phyloP scores from a whole-genome alignment of 1,284 basidiomycete species.

The Pyrrhoderma lamaoense region DNA sequence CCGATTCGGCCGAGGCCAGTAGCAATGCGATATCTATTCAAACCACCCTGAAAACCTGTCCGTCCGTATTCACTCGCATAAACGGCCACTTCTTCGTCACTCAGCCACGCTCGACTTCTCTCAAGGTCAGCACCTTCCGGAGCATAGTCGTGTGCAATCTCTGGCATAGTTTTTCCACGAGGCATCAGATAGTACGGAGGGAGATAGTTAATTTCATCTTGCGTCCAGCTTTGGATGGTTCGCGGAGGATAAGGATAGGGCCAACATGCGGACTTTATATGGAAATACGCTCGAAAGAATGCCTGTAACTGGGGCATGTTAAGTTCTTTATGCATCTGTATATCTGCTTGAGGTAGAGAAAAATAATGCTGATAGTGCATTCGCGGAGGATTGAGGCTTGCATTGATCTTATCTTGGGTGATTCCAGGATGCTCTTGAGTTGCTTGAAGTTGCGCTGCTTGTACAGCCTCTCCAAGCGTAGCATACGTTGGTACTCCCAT shows the following conservation, averaged over 20 bases:
- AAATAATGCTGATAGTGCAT: constrained; percentile 54
- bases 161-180: constrained; percentile 42
- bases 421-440: constrained; percentile 17
- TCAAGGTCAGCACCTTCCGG: constrained; percentile 6
- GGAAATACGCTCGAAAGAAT: constrained; percentile 52
- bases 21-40: constrained; percentile 46
- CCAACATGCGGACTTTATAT: constrained; percentile 55
- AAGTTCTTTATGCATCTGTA: constrained; percentile 31
- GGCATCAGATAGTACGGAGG: constrained; percentile 64
- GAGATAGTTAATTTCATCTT: constrained; percentile 33
- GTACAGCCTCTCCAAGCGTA: constrained; percentile 10
- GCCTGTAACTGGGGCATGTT: constrained; percentile 37
- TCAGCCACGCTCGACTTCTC: constrained; percentile 34
- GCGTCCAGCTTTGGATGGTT: constrained; percentile 18
- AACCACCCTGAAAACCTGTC: constrained; percentile 56
- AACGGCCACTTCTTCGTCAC: constrained; percentile 40
- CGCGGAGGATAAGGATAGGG: constrained; percentile 29
- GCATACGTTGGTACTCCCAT: constrained; percentile 14
- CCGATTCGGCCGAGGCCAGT: constrained; percentile 21
- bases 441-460: constrained; percentile 14
- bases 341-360: constrained; percentile 39
- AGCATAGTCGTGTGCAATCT: constrained; percentile 29
- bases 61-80: constrained; percentile 43
- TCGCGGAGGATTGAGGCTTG: constrained; percentile 39
- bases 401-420: constrained; percentile 27